Conservation (phyloP, 2,329 filamentous ascomycete genomes). For the Ascochyta fabae region DNA sequence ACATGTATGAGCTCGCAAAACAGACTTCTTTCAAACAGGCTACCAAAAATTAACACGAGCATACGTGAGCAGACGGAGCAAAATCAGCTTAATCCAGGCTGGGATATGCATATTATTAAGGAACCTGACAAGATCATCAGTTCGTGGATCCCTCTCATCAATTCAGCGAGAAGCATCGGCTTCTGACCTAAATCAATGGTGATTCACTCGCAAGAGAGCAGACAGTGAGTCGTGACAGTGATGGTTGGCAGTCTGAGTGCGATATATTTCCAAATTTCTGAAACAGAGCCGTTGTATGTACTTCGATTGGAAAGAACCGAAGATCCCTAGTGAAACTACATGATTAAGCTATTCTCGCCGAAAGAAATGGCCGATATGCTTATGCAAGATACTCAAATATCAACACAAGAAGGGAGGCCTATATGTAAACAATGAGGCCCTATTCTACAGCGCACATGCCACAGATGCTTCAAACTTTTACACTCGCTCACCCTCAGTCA, state of each 20-base stretch:
- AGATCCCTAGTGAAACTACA: background rate
- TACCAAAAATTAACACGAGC: too few species aligned
- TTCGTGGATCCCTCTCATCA: background rate
- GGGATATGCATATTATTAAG: too few species aligned
- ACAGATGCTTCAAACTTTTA: background rate
- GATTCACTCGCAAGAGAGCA: background rate
- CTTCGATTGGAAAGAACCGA: too few species aligned
- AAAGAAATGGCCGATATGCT: background rate
- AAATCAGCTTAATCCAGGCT: too few species aligned
- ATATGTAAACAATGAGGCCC: background rate
- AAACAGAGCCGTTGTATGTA: background rate
- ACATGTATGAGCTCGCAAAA: too few species aligned
- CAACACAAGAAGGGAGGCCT: slow-evolving; percentile 2
- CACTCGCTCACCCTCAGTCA: slow-evolving; percentile 8
- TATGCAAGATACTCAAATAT: background rate
- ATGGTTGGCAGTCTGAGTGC: background rate
- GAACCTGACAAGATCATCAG: too few species aligned
- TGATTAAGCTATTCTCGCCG: background rate
- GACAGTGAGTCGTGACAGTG: background rate
- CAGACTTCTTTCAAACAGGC: too few species aligned
- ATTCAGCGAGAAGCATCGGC: background rate
- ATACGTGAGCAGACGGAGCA: too few species aligned
- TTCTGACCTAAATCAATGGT: background rate
- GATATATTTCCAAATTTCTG: background rate
- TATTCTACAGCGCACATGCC: background rate